Evolutionary conservation across 164 flowering plant genomes (phyloP), one percentile per base, ranked within the genome.

Genomic region (Umbellularia californica): DNA sequence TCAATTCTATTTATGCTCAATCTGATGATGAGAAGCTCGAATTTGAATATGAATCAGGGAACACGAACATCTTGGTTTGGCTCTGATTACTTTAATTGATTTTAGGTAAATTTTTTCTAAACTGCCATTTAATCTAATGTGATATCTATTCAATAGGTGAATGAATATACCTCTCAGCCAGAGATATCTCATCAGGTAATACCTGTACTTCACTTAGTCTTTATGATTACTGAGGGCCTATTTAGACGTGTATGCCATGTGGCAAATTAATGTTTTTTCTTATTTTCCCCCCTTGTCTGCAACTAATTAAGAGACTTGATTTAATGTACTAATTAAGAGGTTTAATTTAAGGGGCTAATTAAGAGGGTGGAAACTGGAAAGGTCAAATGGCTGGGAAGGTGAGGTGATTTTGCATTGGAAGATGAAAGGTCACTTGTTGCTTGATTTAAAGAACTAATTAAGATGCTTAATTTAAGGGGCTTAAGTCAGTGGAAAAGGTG

Each of bases 21-120:
- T 87, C 85, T 77, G 99, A 96, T 75, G 97, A 96, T 72, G 98
- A 94, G 86, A 94, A 85, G 82, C 94, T 96, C 69, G 94, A 96
- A 78, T 96, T 96, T 86, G 99, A 96, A 69, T 96, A 96, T 83
- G 98, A 96, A 85, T 93, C 97, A 4, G 97, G 98, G 77, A 92
- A 88, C 82, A 86, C 91, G 47, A 91, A 78, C 66, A 88, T 96
- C 77, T 75, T 95, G 92, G 99, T 95, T 88, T 78, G 85, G 6
- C 22, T 47, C 27, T 0, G 17, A 28, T 19, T 58, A 14, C 17
- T 30, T 9, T 20, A 19, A 5, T 14, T 14, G 19, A 13, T 71
- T 28, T 1, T 55, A 3, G n/a, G 4, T 17, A 15, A 55, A 55
- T 0, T 30, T 28, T 28, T 25, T 27, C 69, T 30, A 67, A 30